These are phyloP conservation scores for Dispira parvispora DNA, from an alignment of 192 early-diverging fungal species.

Conservation along the genomic window DNA sequence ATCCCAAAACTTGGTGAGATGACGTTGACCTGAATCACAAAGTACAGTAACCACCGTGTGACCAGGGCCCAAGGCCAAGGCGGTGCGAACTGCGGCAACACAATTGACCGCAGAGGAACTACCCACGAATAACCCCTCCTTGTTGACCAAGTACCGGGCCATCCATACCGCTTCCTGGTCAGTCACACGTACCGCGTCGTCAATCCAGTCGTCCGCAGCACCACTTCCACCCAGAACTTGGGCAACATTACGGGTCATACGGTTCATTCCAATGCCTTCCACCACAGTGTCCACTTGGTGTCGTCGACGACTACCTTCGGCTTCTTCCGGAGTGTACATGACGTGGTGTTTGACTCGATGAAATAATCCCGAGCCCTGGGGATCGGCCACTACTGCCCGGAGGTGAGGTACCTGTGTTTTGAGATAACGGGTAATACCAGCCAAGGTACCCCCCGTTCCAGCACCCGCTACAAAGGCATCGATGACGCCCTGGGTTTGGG, in stretches of 20 bases:
- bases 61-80: slow-evolving; percentile 65
- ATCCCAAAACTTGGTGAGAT: slow-evolving; percentile 91
- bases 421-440: slow-evolving; percentile 77
- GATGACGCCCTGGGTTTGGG: slow-evolving; percentile 44
- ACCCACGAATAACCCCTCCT: slow-evolving; percentile 66
- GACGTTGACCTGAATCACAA: slow-evolving; percentile 78
- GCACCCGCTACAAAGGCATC: slow-evolving; percentile 85
- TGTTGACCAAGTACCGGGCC: slow-evolving; percentile 60
- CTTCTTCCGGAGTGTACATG: slow-evolving; percentile 76
- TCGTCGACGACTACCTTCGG: slow-evolving; percentile 73
- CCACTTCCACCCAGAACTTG: slow-evolving; percentile 6
- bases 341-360: slow-evolving; percentile 81
- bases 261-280: slow-evolving; percentile 91
- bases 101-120: slow-evolving; percentile 83
- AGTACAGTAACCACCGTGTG: slow-evolving; percentile 84
- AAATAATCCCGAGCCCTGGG: slow-evolving; percentile 80
- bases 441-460: slow-evolving; percentile 82
- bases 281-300: slow-evolving; percentile 98
- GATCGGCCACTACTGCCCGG: slow-evolving; percentile 68
- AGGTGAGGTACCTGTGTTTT: slow-evolving; percentile 44
- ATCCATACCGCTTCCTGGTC: slow-evolving; percentile 83
- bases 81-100: slow-evolving; percentile 69
- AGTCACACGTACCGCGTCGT: slow-evolving; percentile 67
- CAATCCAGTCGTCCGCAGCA: slow-evolving; percentile 25
- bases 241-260: slow-evolving; percentile 76